Evolutionary conservation across 2,329 filamentous ascomycete species (phyloP), one percentile per base, ranked within the genome.

Genomic region (Aspergillus ibericus): DNA sequence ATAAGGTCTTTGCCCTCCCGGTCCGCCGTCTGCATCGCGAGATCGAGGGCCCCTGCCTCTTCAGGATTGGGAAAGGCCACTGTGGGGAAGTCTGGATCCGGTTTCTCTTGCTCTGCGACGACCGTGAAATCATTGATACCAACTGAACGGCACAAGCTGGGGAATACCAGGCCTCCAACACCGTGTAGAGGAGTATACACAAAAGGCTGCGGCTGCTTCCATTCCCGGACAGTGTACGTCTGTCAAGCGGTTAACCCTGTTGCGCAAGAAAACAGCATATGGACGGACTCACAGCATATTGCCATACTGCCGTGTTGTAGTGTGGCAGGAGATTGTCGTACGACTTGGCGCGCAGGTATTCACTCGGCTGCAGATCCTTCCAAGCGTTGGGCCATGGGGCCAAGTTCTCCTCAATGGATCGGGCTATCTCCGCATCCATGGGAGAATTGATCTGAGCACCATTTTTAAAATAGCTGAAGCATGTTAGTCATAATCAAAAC

Each of bases 371-470:
- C 76, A 83, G 25, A 71, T 78, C 51, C 74, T 75, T 68, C 78
- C 78, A 81, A 18, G 76, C 76, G 36, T 63, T 66, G 22, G 72
- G 64, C 73, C 75, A 76, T 4, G 85, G 84, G 53, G 80, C 77
- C 46, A 85, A 69, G 58, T 87, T 86, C 35, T 79, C 68, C 36
- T 79, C 72, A 51, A 88, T 88, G 2, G 81, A 80, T 35, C 75
- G 73, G 4, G 84, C 82, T 56, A 88, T 88, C 29, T 83, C 81
- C 18, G 68, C 75, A 63, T 88, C 86, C 61, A 84, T 81, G 3
- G 86, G 86, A 9, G 84, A 81, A 54, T 88, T 86, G 63, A 88
- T 88, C 68, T 88, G 86, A 66, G 84, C 86, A 2, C 85, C 86
- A 66, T 87, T 88, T 15, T 77, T 78, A 77, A 83, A 87, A 73